A percentile compares a stretch with the other conserved stretches of the same genome.
Conservation (phyloP, 257 asterid species). For the Sherardia arvensis region DNA sequence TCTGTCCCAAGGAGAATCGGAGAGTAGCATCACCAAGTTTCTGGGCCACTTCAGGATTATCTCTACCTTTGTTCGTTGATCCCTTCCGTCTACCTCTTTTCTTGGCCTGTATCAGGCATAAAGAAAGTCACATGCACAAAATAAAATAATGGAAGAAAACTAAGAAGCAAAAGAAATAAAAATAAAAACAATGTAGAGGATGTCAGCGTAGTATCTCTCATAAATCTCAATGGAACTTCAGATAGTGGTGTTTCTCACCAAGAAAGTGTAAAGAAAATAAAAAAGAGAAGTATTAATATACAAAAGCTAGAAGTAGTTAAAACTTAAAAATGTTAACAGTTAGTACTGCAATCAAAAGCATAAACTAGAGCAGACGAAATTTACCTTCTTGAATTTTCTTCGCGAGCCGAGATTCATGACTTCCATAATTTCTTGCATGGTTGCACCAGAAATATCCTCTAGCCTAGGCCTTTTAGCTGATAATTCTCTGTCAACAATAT, state of each 20-base stretch:
- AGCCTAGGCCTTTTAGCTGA: conserved; percentile 54
- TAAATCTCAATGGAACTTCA: neutral
- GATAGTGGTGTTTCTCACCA: neutral
- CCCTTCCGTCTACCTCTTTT: conserved; percentile 65
- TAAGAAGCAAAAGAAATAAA: neutral
- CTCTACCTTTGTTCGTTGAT: conserved; percentile 41
- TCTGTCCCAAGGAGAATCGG: conserved; percentile 52
- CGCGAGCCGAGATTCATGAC: conserved; percentile 51
- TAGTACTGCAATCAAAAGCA: neutral
- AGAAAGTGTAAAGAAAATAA: neutral
- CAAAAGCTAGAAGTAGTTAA: neutral
- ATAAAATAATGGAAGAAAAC: neutral
- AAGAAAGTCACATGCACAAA: conserved; percentile 6
- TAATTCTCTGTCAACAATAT: conserved; percentile 22
- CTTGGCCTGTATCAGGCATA: conserved; percentile 29
- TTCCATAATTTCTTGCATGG: conserved; percentile 64
- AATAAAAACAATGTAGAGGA: neutral
- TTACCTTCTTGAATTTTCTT: conserved; percentile 66
- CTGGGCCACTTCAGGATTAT: conserved; percentile 45
- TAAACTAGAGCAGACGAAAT: neutral
- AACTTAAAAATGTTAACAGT: no score
- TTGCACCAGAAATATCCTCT: conserved; percentile 50
- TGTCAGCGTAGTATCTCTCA: neutral
- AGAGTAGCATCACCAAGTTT: conserved; percentile 85
- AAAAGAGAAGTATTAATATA: neutral